phyloP scores from a whole-genome alignment of 768 basidiomycete species.

The Leccinum olivaceopallidum region DNA sequence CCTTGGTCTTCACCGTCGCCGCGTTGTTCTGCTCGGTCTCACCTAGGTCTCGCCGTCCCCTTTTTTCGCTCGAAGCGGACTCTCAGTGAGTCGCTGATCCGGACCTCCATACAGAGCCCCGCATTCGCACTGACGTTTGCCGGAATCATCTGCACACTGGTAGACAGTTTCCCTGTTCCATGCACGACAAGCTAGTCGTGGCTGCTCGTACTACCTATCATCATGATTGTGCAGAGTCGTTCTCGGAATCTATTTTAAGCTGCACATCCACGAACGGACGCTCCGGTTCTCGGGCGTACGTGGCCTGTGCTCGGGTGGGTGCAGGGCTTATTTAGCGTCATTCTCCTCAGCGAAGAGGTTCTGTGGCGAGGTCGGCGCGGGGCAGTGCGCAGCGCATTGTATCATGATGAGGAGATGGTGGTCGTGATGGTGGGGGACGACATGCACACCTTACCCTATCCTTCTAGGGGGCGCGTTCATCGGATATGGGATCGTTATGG shows the following conservation, averaged over 20 bases:
- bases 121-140: too few species aligned
- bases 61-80: too few species aligned
- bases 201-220: constrained; percentile 46
- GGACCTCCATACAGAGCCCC: too few species aligned
- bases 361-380: constrained; percentile 67
- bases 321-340: constrained; percentile 85
- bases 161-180: too few species aligned
- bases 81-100: too few species aligned
- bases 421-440: constrained; percentile 15
- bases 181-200: too few species aligned
- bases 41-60: too few species aligned
- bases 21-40: too few species aligned
- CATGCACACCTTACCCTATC: neutral
- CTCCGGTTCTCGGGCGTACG: constrained; percentile 75
- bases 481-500: constrained; percentile 81
- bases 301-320: constrained; percentile 88
- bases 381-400: constrained; percentile 88
- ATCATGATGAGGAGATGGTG: constrained; percentile 56
- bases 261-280: constrained; percentile 82
- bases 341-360: constrained; percentile 64
- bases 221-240: constrained; percentile 50
- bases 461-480: constrained; percentile 73
- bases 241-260: constrained; percentile 87
- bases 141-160: too few species aligned
- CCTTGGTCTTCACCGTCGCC: too few species aligned